These are phyloP conservation scores for Starmerella roubikii DNA, from an alignment of 805 yeast genomes.

Conservation along the genomic window DNA sequence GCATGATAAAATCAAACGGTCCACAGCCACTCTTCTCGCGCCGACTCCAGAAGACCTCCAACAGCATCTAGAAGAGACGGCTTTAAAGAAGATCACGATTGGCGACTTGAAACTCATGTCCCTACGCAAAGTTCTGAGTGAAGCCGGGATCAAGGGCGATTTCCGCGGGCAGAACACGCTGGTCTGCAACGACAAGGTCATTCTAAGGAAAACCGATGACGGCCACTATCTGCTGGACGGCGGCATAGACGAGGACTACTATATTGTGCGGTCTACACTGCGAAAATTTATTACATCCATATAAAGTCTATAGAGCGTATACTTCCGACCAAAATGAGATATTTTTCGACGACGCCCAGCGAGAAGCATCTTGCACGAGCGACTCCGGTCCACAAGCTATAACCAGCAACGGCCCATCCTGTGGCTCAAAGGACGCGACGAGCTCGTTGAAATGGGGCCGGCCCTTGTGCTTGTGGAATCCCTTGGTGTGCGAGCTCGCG, in stretches of 20 bases:
- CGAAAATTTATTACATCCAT: slow-evolving; percentile 16
- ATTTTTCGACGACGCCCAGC: slow-evolving; percentile 14
- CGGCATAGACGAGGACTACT: slow-evolving; percentile 55
- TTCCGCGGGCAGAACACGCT: slow-evolving; percentile 87
- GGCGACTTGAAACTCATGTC: slow-evolving; percentile 84
- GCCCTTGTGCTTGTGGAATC: slow-evolving; percentile 8
- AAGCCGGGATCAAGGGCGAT: slow-evolving; percentile 58
- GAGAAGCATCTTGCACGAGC: slow-evolving; percentile 13
- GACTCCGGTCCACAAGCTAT: slow-evolving; percentile 22
- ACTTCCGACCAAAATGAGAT: slow-evolving; percentile 17
- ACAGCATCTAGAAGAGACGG: neutral
- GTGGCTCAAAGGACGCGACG: slow-evolving; percentile 2
- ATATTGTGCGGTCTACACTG: slow-evolving; percentile 27
- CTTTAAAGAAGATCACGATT: slow-evolving; percentile 28
- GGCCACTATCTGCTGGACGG: slow-evolving; percentile 86
- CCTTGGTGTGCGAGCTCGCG: neutral
- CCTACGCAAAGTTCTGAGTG: slow-evolving; percentile 47
- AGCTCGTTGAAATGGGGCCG: slow-evolving; percentile 14
- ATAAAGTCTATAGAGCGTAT: slow-evolving; percentile 11
- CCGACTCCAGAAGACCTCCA: neutral
- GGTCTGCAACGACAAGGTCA: slow-evolving; percentile 66
- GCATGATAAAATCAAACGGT: slow-evolving; percentile 6
- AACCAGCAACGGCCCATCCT: slow-evolving; percentile 5
- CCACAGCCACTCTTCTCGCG: slow-evolving; percentile 8
- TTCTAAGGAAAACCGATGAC: slow-evolving; percentile 62